phyloP scores from a whole-genome alignment of 306 rosid genomes.

The Cyamopsis tetragonoloba region DNA sequence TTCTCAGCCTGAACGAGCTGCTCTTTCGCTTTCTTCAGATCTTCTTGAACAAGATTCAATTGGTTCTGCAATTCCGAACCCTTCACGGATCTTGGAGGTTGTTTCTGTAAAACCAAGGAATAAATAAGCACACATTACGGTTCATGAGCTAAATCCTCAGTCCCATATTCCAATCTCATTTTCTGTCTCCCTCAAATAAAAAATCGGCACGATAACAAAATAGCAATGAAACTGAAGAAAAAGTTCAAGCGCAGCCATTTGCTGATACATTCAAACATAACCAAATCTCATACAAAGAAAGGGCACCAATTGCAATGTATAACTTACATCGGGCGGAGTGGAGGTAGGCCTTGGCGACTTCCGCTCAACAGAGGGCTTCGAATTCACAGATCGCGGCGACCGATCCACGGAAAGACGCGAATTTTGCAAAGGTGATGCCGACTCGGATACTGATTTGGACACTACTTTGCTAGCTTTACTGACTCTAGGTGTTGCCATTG shows the following conservation, averaged over 20 bases:
- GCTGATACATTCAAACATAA: neutral
- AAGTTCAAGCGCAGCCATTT: constrained; percentile 1
- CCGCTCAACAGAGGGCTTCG: constrained; percentile 60
- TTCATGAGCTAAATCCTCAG: too few relatives aligned
- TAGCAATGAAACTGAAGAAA: constrained; percentile 1
- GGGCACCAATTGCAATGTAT: neutral
- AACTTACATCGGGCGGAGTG: constrained; percentile 81
- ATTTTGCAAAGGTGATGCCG: constrained; percentile 63
- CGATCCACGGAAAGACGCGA: constrained; percentile 71
- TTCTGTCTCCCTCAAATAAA: too few relatives aligned
- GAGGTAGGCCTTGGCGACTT: constrained; percentile 53
- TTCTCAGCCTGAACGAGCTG: constrained; percentile 63
- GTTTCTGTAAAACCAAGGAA: constrained; percentile 51
- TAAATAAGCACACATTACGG: neutral
- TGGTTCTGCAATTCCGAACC: constrained; percentile 69
- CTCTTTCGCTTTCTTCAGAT: constrained; percentile 87
- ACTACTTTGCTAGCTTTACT: constrained; percentile 53
- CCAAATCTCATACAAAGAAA: neutral
- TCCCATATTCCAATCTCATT: too few relatives aligned
- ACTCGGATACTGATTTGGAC: constrained; percentile 66
- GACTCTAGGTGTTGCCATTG: constrained; percentile 64
- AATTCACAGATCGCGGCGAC: constrained; percentile 68
- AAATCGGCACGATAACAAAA: too few relatives aligned
- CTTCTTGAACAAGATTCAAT: constrained; percentile 64
- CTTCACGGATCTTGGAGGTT: constrained; percentile 49